Base-by-base conservation (phyloP, 2,329 filamentous ascomycete genomes). In the Alternaria sp. region DNA sequence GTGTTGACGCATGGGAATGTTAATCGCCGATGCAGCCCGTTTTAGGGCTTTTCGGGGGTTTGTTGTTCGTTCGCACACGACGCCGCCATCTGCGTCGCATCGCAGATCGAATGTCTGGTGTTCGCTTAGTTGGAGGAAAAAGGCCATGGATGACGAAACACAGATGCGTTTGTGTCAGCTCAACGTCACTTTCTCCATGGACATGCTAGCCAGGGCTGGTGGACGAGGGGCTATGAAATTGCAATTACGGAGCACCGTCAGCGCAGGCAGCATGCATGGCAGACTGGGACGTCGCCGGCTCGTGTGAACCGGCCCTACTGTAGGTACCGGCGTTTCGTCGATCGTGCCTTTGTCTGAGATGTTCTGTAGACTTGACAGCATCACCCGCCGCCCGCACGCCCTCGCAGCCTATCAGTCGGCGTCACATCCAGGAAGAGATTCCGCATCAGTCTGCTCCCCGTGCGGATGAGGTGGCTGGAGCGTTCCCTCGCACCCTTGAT, bases 91-190 rank as follows among this genome's bases (percentile, higher is more conserved):
- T 65, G 65, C 63, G 50, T 40, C 40, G 46, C 55, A 67, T 67
- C 65, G 65, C 46, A 52, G 65, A 67, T 67, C 60, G 57, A 65
- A 20, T 27, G 49, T 45, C 43, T 38, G 57, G 45, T 51, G 38
- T 51, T 54, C 40, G 56, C 56, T 41, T 48, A 45, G 41, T 30
- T 46, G 10, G 32, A 20, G 36, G 10, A 11, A 8, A 20, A 40
- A 18, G 8, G n/a, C 36, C 36, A 18, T 20, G 36, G n/a, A 18
- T 20, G 36, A 40, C 36, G 36, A 40, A 25, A 43, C 11, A 10
- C 40, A 43, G 12, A 43, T 25, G 40, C 40, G 10, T 43, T 12
- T 7, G 20, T 43, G 40, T 25, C 40, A 43, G 40, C 40, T 14
- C 11, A 25, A 43, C 20, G 40, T 16, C 40, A 43, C 12, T 25